phyloP scores from a whole-genome alignment of 257 asterid genomes.

The Leonotis leonurus region DNA sequence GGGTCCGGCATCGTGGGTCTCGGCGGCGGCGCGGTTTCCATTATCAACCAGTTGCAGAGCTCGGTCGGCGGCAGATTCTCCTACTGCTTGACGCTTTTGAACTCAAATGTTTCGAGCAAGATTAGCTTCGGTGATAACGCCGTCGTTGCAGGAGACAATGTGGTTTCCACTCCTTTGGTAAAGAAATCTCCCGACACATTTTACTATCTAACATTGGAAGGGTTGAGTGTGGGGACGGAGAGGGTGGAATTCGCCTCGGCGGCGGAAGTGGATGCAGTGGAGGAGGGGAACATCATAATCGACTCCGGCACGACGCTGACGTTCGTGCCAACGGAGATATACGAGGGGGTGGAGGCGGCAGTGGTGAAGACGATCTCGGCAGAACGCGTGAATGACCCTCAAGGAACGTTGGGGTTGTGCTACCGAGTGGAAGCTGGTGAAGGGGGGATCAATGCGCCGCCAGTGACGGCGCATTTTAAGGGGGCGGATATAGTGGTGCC shows the following conservation, averaged over 20 bases:
- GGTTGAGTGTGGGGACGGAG: slow-evolving; percentile 25
- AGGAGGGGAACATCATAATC: slow-evolving; percentile 39
- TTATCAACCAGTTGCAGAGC: slow-evolving; percentile 32
- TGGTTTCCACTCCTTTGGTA: slow-evolving; percentile 38
- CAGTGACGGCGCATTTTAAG: slow-evolving; percentile 29
- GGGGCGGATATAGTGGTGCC: slow-evolving; percentile 41
- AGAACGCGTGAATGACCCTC: background rate
- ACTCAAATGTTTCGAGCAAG: slow-evolving; percentile 27
- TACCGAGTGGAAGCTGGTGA: background rate
- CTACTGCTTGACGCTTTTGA: slow-evolving; percentile 29
- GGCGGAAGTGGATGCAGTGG: background rate
- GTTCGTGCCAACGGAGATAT: slow-evolving; percentile 20
- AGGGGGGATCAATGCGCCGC: slow-evolving; percentile 10
- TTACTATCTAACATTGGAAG: slow-evolving; percentile 41
- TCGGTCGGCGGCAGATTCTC: slow-evolving; percentile 40
- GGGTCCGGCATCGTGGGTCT: slow-evolving; percentile 56
- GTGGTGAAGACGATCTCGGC: slow-evolving; percentile 8
- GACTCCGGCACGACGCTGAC: slow-evolving; percentile 65
- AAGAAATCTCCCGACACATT: slow-evolving; percentile 21
- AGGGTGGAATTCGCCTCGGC: background rate
- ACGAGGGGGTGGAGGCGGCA: slow-evolving; percentile 18
- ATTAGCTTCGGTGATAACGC: slow-evolving; percentile 45
- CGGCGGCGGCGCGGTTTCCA: slow-evolving; percentile 41
- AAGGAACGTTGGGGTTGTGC: slow-evolving; percentile 28
- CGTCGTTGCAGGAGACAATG: slow-evolving; percentile 16